These are phyloP conservation scores for Cladobotryum mycophilum DNA, from an alignment of 2,329 filamentous ascomycete genomes.

Conservation along the genomic window DNA sequence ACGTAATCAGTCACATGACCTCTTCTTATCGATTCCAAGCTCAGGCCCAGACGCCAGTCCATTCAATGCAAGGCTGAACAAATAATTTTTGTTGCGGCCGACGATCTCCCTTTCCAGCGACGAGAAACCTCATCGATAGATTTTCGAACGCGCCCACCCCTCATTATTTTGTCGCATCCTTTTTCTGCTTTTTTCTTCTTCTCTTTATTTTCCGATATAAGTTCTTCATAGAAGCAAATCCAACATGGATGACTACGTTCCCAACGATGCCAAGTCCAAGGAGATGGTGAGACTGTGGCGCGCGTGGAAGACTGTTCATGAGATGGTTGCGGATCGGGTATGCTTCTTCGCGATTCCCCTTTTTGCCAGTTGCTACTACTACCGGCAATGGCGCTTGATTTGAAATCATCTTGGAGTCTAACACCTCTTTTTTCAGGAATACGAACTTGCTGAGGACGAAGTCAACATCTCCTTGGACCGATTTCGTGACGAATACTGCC, in stretches of 20 bases:
- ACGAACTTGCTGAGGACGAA: constrained; percentile 85
- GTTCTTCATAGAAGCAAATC: neutral
- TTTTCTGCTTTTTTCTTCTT: neutral
- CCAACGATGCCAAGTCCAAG: constrained; percentile 46
- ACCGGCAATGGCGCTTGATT: neutral
- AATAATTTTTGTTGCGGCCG: constrained; percentile 13
- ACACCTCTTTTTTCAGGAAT: constrained; percentile 57
- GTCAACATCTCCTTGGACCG: constrained; percentile 78
- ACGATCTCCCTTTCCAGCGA: neutral
- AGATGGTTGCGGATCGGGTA: constrained; percentile 92
- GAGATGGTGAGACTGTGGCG: constrained; percentile 73
- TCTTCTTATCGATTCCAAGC: neutral
- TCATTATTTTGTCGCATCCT: neutral
- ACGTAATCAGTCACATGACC: constrained; percentile 13
- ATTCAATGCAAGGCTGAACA: constrained; percentile 11
- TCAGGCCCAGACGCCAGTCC: constrained; percentile 1
- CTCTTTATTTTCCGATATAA: neutral
- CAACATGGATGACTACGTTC: constrained; percentile 38
- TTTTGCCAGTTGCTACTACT: neutral
- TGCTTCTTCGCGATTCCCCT: constrained; percentile 22
- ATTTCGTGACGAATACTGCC: constrained; percentile 67
- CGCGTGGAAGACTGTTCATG: constrained; percentile 85
- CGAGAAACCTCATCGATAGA: neutral
- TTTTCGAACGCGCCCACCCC: neutral
- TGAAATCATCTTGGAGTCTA: neutral